A percentile compares a stretch with the other conserved stretches of the same genome.
Evolutionary conservation across 2,329 filamentous ascomycete genomes (phyloP).

Genomic region (Clonostachys sp.): DNA sequence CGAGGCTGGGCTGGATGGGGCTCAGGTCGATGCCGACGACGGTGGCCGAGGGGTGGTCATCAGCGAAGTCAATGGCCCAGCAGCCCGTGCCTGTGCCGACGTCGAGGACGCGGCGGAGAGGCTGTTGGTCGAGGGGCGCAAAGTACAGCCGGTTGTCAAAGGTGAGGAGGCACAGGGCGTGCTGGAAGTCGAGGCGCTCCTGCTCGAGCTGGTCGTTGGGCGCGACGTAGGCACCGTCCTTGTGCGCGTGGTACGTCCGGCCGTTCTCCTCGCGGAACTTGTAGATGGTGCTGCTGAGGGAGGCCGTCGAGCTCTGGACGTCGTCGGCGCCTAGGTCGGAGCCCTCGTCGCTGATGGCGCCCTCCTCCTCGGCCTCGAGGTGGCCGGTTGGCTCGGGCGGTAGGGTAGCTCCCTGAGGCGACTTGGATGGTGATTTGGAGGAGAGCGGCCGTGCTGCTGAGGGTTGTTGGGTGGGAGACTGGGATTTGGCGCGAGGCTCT

Average conservation of each 20-base stretch:
- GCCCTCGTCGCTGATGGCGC: too few relatives aligned
- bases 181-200: slow-evolving; percentile 19
- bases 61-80: slow-evolving; percentile 14
- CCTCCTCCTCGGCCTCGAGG: too few relatives aligned
- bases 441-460: too few relatives aligned
- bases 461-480: too few relatives aligned
- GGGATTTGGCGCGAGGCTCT: too few relatives aligned
- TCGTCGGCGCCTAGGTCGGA: slow-evolving; percentile 9
- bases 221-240: slow-evolving; percentile 14
- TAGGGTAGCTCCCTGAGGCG: too few relatives aligned
- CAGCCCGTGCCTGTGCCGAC: slow-evolving; percentile 22
- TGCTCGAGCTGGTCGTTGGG: neutral
- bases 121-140: slow-evolving; percentile 12
- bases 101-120: slow-evolving; percentile 17
- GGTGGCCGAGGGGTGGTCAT: slow-evolving; percentile 11
- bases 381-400: too few relatives aligned
- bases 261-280: slow-evolving; percentile 29
- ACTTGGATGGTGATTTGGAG: too few relatives aligned
- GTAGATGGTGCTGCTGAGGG: slow-evolving; percentile 27
- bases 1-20: slow-evolving; percentile 24
- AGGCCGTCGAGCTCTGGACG: slow-evolving; percentile 17
- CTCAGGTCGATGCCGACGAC: slow-evolving; percentile 23
- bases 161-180: slow-evolving; percentile 24
- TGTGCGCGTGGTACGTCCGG: slow-evolving; percentile 27
- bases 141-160: slow-evolving; percentile 19